A percentile compares a stretch with the other conserved stretches of the same genome.
These are phyloP conservation scores for Phytophthora cactorum DNA, from an alignment of 352 stramenopile species.

Conservation along the genomic window DNA sequence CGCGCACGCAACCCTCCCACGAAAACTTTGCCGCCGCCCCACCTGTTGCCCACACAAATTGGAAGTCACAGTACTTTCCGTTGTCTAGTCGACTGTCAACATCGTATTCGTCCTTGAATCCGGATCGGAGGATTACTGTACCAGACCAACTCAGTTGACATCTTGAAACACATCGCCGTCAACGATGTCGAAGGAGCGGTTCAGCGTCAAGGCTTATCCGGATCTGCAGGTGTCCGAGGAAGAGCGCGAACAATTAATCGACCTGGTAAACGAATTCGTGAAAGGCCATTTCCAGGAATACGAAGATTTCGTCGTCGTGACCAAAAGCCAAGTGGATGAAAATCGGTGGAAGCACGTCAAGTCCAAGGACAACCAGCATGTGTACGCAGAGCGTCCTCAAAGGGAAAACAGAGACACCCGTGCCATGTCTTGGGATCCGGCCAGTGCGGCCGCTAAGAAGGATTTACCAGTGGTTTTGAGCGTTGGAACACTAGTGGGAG, in stretches of 20 bases:
- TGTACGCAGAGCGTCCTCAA: constrained; percentile 14
- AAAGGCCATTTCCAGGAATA: constrained; percentile 41
- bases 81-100: neutral
- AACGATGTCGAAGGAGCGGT: neutral
- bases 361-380: constrained; percentile 25
- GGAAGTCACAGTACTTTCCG: neutral
- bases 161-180: neutral
- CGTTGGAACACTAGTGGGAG: constrained; percentile 33
- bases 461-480: constrained; percentile 27
- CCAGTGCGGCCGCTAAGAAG: neutral
- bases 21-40: neutral
- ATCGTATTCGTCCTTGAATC: neutral
- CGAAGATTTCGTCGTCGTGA: constrained; percentile 32
- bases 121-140: neutral
- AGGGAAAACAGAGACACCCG: neutral
- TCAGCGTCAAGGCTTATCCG: neutral
- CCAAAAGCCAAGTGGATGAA: constrained; percentile 23
- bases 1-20: neutral
- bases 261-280: constrained; percentile 29
- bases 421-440: neutral
- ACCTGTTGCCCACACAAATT: neutral
- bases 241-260: constrained; percentile 15
- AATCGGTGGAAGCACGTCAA: constrained; percentile 24
- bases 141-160: neutral
- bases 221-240: constrained; percentile 26